Evolutionary conservation across 1,139 yeast genomes (phyloP).

Genomic region (Debaryomyces nepalensis): DNA sequence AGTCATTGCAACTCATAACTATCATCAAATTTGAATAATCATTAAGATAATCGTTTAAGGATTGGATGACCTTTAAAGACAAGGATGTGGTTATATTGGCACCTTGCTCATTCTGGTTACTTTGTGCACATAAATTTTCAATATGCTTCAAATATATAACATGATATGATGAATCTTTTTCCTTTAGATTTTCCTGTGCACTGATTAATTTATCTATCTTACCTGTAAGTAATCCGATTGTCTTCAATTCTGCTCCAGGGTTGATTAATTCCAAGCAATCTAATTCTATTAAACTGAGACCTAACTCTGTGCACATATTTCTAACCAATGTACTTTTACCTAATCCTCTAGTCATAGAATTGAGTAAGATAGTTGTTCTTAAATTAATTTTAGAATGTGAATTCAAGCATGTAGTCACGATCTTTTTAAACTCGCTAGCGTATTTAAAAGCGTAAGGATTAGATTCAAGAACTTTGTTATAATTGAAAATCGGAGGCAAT

Average conservation of each 20-base stretch:
- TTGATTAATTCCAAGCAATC: constrained; percentile 69
- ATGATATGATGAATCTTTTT: constrained; percentile 31
- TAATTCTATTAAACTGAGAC: constrained; percentile 69
- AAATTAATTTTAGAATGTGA: constrained; percentile 38
- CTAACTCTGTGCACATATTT: constrained; percentile 60
- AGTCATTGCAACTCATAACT: constrained; percentile 72
- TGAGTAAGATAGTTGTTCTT: constrained; percentile 66
- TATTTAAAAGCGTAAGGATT: constrained; percentile 42
- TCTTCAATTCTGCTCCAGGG: constrained; percentile 76
- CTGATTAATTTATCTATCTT: constrained; percentile 62
- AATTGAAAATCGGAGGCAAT: constrained; percentile 47
- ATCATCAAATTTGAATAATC: constrained; percentile 50
- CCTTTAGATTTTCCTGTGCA: constrained; percentile 21
- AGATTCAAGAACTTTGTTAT: constrained; percentile 20
- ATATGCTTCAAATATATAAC: constrained; percentile 71
- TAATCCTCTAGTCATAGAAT: constrained; percentile 73
- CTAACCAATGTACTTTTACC: constrained; percentile 75
- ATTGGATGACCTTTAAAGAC: constrained; percentile 60
- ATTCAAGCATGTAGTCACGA: constrained; percentile 50
- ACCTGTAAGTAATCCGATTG: constrained; percentile 78
- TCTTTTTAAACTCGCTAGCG: constrained; percentile 56
- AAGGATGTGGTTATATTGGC: constrained; percentile 58
- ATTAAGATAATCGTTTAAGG: constrained; percentile 59
- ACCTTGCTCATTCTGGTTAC: constrained; percentile 67
- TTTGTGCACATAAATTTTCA: constrained; percentile 70